Conservation (phyloP, 768 basidiomycete species). For the Boletus bicolor region DNA sequence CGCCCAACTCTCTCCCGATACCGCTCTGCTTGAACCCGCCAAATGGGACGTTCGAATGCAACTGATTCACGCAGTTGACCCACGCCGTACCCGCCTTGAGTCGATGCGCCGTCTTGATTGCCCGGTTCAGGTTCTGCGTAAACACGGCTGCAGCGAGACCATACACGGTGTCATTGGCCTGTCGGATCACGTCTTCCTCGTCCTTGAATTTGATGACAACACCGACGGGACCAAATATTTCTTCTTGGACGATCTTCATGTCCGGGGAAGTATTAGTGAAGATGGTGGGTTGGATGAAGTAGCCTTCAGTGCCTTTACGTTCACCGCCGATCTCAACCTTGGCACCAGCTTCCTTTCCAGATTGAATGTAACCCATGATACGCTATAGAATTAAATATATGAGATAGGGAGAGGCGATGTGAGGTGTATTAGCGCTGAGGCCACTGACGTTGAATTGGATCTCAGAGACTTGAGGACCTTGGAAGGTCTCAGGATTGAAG, state of each 20-base stretch:
- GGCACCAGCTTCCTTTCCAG: slow-evolving; percentile 71
- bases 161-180: slow-evolving; percentile 85
- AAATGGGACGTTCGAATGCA: slow-evolving; percentile 55
- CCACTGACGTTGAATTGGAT: slow-evolving; percentile 63
- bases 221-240: slow-evolving; percentile 81
- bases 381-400: slow-evolving; percentile 41
- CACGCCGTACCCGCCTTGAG: slow-evolving; percentile 82
- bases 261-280: slow-evolving; percentile 63
- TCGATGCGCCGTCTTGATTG: slow-evolving; percentile 65
- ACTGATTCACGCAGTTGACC: slow-evolving; percentile 41
- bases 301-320: slow-evolving; percentile 57
- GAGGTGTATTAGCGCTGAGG: neutral
- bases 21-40: slow-evolving; percentile 86
- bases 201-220: slow-evolving; percentile 75
- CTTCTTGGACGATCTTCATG: slow-evolving; percentile 73
- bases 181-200: slow-evolving; percentile 59
- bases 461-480: slow-evolving; percentile 80
- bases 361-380: slow-evolving; percentile 74
- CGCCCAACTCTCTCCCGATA: slow-evolving; percentile 77
- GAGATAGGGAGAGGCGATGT: neutral
- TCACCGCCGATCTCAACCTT: slow-evolving; percentile 62
- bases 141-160: slow-evolving; percentile 89
- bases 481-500: slow-evolving; percentile 54
- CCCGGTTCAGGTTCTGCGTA: slow-evolving; percentile 72
- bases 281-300: slow-evolving; percentile 73